Conservation (phyloP, 2,329 filamentous ascomycete species). For the Exophiala sideris region DNA sequence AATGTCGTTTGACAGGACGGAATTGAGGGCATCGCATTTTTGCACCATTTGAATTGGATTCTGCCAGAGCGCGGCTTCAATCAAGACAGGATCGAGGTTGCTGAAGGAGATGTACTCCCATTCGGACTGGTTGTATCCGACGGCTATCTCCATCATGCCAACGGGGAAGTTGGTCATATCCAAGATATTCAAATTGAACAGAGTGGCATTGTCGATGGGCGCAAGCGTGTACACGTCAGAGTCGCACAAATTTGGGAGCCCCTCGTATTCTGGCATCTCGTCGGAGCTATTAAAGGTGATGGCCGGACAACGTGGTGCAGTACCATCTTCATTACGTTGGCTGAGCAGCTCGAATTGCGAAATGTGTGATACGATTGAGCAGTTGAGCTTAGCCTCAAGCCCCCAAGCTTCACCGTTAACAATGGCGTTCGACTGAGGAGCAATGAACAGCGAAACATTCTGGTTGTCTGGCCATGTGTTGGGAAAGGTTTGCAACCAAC, state of each 20-base stretch:
- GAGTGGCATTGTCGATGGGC: neutral
- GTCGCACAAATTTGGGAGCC: constrained; percentile 5
- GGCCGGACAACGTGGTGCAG: neutral
- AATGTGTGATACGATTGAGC: neutral
- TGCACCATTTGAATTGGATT: neutral
- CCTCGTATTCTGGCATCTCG: neutral
- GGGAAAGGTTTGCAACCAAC: neutral
- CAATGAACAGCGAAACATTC: neutral
- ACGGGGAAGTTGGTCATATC: neutral
- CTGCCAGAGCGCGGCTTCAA: constrained; percentile 3
- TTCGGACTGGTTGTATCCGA: neutral
- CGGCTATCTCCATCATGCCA: constrained; percentile 4
- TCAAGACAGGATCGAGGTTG: neutral
- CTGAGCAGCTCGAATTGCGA: constrained; percentile 1
- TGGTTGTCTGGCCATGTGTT: constrained; percentile 1
- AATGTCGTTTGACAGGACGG: neutral
- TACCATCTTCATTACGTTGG: neutral
- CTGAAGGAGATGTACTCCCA: neutral
- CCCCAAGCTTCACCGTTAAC: neutral
- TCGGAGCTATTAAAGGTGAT: constrained; percentile 1
- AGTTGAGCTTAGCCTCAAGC: neutral
- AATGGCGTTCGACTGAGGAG: neutral
- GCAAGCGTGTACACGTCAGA: constrained; percentile 1
- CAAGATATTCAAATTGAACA: neutral
- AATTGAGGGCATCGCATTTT: neutral